Base-by-base conservation (phyloP, 73 alveolate species). In the Loxodes magnus region DNA sequence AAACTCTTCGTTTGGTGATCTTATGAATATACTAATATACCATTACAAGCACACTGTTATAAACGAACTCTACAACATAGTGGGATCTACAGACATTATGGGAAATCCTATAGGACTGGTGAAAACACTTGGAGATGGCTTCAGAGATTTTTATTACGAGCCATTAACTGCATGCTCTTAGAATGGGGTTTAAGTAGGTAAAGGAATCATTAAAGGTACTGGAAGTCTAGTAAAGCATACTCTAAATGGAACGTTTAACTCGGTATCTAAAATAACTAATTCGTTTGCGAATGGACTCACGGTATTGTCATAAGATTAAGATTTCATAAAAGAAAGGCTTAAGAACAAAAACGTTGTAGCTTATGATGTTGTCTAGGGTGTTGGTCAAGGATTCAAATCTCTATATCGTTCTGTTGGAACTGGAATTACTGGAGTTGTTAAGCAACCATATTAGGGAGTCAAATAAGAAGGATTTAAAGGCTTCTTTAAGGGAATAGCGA, bases 41-140 rank as follows among this genome's bases (percentile, higher is more conserved):
- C 87, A 82, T 31, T 85, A 85, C 30, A 62, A 64, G 37, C 76
- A 67, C 27, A 56, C 67, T 51, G 42, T 85, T 16, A 52, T 56
- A 31, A 46, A 67, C 52, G 39, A 79, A 17, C 38, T 77, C 9
- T 20, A 80, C 4, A 51, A 62, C 31, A 24, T 85, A 16, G n/a
- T 85, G 5, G 96, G 93, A 1, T 77, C 92, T 1, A 62, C 78
- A 12, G 91, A 88, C 29, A 56, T 93, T 4, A 55, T 93, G 15
- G 99, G 99, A 17, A 88, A 82, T 48, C 99, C 99, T 4, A 78
- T 86, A 35, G 82, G 84, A 43, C 64, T 93, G 24, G 75, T 83
- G 5, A 89, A 86, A 42, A 71, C 84, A 0, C 26, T 93, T 10
- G 97, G 97, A 7, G 82, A 93, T 9, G 99, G 99, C 15, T 86